Base-by-base conservation (phyloP, 108 stramenopile genomes). In the Cyclotella kingstonii region DNA sequence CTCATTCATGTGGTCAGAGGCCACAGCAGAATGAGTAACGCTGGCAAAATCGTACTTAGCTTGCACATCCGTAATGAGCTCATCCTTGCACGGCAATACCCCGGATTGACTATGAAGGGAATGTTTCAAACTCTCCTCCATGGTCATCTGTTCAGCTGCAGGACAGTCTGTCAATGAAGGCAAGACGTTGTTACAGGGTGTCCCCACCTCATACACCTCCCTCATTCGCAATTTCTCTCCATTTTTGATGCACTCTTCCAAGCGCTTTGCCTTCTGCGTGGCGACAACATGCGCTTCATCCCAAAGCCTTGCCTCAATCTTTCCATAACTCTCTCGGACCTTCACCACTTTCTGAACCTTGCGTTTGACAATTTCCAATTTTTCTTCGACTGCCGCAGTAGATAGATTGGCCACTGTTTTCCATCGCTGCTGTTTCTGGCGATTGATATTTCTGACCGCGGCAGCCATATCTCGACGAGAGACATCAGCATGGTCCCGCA, bases 321-420 rank as follows among this genome's bases (percentile, higher is more conserved):
- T 48, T 5, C n/a, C 23, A 47, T 60, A 73, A 9, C 51, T 29
- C 21, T 33, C 19, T 27, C 57, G 33, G 12, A 27, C 19, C 25
- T 40, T 49, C 0, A 66, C 9, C 0, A 54, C 44, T 49, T 58
- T 73, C n/a, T 57, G 22, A 39, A 76, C 19, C 2, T 27, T 39
- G 21, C 63, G 60, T 22, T 33, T 62, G 2, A 55, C 54, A 27
- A 9, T 63, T 22, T 76, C 74, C 8, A 80, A 67, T 48, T 76
- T 79, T 57, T 90, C 88, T 23, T 80, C 60, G 2, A 55, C 54
- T 12, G 69, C 65, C 28, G 70, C 48, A 45, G 65, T 81, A n/a
- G 76, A 66, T 5, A 90, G 61, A 29, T 84, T 84, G 27, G 70
- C 80, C 3, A 86, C 83, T 4, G 88, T 86, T 18, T 78, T 85